Evolutionary conservation across 768 basidiomycete genomes (phyloP).

Genomic region (Lentinula boryana): DNA sequence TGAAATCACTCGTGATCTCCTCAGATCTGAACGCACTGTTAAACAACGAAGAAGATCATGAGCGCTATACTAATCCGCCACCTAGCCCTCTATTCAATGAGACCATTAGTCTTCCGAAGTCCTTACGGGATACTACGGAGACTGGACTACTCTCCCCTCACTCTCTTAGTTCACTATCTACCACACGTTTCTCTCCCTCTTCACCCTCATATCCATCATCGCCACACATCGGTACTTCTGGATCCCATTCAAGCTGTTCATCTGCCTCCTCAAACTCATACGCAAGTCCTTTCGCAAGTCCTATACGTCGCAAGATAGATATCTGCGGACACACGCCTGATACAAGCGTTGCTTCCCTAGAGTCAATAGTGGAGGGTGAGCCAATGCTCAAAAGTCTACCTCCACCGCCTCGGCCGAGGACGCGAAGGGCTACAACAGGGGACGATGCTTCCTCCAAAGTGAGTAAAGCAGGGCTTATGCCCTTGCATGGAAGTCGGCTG

Average conservation of each 20-base stretch:
- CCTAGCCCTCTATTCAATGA: neutral
- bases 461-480: neutral
- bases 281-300: neutral
- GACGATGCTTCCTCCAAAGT: neutral
- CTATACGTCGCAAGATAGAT: neutral
- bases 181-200: neutral
- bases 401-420: slow-evolving; percentile 18
- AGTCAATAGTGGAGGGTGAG: neutral
- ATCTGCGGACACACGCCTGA: neutral
- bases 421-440: neutral
- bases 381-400: slow-evolving; percentile 1
- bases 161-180: neutral
- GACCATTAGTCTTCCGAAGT: neutral
- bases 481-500: neutral
- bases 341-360: neutral
- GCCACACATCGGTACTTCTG: neutral
- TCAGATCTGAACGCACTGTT: slow-evolving; percentile 55
- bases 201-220: neutral
- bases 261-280: neutral
- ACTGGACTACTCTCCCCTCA: neutral
- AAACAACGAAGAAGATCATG: slow-evolving; percentile 31
- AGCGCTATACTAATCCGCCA: neutral
- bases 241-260: neutral
- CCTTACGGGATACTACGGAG: neutral
- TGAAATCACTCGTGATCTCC: slow-evolving; percentile 39